Evolutionary conservation across 1,284 basidiomycete genomes (phyloP).

Genomic region (Grifola frondosa): DNA sequence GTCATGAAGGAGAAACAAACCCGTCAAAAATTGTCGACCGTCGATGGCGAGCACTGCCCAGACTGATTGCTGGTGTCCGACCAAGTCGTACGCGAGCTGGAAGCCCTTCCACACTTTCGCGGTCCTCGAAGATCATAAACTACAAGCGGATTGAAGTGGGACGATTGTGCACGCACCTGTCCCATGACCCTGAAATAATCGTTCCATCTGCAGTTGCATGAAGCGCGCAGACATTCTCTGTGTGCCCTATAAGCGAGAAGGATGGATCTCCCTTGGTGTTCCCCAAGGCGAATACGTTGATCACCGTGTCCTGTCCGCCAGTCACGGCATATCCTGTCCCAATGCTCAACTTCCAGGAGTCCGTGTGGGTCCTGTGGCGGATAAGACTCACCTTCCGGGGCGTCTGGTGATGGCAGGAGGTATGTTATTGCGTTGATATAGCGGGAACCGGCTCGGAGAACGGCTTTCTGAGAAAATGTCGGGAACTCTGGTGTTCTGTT

Average conservation of each 20-base stretch:
- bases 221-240: constrained; percentile 88
- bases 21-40: constrained; percentile 81
- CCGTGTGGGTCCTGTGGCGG: constrained; percentile 1
- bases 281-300: constrained; percentile 76
- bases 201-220: constrained; percentile 67
- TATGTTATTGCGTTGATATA: constrained; percentile 85
- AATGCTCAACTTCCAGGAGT: constrained; percentile 12
- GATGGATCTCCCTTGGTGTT: constrained; percentile 63
- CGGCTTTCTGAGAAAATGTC: constrained; percentile 51
- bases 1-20: constrained; percentile 39
- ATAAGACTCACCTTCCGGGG: constrained; percentile 58
- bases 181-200: constrained; percentile 97
- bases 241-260: constrained; percentile 86
- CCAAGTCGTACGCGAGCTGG: constrained; percentile 72
- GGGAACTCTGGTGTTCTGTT: constrained; percentile 48
- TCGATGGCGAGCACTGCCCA: constrained; percentile 91
- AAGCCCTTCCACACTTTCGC: constrained; percentile 93
- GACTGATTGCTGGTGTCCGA: constrained; percentile 88
- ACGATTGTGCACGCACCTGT: constrained; percentile 60
- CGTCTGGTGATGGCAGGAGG: constrained; percentile 64
- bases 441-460: constrained; percentile 68
- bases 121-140: constrained; percentile 52
- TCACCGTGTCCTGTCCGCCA: constrained; percentile 82
- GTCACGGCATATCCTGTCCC: constrained; percentile 75
- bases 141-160: constrained; percentile 3